phyloP scores from a whole-genome alignment of 306 rosid species.

The Medicago lupulina region DNA sequence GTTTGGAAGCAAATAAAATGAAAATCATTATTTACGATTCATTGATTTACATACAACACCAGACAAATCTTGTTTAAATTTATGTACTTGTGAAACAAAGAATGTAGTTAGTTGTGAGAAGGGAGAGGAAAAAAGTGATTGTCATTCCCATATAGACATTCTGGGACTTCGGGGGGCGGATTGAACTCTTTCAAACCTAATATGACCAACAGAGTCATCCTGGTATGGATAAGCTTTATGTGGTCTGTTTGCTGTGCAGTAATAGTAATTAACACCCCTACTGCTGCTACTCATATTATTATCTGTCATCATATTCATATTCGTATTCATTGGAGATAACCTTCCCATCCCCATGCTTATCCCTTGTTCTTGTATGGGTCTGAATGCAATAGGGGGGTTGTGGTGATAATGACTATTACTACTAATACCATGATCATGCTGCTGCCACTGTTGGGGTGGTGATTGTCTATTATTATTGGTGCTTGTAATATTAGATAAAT shows the following conservation, averaged over 20 bases:
- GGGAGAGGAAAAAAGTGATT: neutral
- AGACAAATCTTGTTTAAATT: neutral
- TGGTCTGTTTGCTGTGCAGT: constrained; percentile 37
- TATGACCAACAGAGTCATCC: constrained; percentile 46
- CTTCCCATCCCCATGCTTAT: constrained; percentile 40
- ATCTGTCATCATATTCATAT: neutral
- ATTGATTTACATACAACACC: neutral
- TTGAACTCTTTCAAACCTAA: constrained; percentile 45
- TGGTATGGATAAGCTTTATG: constrained; percentile 37
- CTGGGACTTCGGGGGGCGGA: constrained; percentile 53
- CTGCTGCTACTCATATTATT: neutral
- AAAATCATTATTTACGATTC: neutral
- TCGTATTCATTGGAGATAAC: constrained; percentile 6
- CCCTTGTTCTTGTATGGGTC: constrained; percentile 31
- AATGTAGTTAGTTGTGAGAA: neutral
- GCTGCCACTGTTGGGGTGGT: constrained; percentile 1
- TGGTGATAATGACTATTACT: neutral
- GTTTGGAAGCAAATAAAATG: neutral
- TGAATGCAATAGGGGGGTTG: constrained; percentile 4
- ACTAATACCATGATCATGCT: constrained; percentile 35
- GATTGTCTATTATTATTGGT: constrained; percentile 9
- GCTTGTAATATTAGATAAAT: constrained; percentile 45
- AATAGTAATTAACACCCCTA: constrained; percentile 37
- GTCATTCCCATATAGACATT: constrained; percentile 41
- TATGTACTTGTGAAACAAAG: neutral